These are phyloP conservation scores for Lepraria neglecta DNA, from an alignment of 495 filamentous ascomycete species.

Conservation along the genomic window DNA sequence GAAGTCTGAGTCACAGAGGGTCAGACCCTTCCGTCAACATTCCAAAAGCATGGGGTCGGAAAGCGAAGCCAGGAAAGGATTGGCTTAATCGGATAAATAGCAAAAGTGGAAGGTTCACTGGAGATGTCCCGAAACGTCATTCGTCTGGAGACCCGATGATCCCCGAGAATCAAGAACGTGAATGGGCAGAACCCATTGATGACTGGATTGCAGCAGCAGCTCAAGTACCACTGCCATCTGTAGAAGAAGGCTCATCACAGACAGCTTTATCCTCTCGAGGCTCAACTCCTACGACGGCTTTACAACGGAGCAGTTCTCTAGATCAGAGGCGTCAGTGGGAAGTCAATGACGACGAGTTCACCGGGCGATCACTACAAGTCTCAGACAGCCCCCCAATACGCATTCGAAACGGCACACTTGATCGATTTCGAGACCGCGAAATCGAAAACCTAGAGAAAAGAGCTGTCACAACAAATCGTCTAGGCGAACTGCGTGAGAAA, in stretches of 20 bases:
- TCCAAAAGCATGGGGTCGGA: conserved; percentile 55
- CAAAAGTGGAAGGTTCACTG: conserved; percentile 26
- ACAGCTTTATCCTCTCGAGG: conserved; percentile 33
- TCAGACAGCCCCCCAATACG: conserved; percentile 54
- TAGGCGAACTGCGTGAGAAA: conserved; percentile 52
- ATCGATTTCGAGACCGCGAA: conserved; percentile 53
- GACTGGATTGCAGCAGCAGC: conserved; percentile 31
- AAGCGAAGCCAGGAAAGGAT: conserved; percentile 43
- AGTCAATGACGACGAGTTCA: conserved; percentile 53
- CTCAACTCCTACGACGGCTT: conserved; percentile 35
- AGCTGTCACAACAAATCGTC: conserved; percentile 51
- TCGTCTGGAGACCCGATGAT: conserved; percentile 26
- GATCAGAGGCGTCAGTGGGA: conserved; percentile 51
- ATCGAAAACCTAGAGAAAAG: conserved; percentile 52
- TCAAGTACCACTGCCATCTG: conserved; percentile 42
- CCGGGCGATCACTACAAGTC: conserved; percentile 53
- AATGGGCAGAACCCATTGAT: conserved; percentile 20
- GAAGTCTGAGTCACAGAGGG: conserved; percentile 34
- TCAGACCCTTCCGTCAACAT: conserved; percentile 48
- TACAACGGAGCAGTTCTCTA: conserved; percentile 35
- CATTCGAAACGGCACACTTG: conserved; percentile 41
- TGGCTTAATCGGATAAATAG: conserved; percentile 44
- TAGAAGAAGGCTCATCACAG: conserved; percentile 39
- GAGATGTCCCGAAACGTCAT: conserved; percentile 23
- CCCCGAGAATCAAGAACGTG: conserved; percentile 16